Evolutionary conservation across 2,329 filamentous ascomycete species (phyloP).

Genomic region (Ophiostoma sp.): DNA sequence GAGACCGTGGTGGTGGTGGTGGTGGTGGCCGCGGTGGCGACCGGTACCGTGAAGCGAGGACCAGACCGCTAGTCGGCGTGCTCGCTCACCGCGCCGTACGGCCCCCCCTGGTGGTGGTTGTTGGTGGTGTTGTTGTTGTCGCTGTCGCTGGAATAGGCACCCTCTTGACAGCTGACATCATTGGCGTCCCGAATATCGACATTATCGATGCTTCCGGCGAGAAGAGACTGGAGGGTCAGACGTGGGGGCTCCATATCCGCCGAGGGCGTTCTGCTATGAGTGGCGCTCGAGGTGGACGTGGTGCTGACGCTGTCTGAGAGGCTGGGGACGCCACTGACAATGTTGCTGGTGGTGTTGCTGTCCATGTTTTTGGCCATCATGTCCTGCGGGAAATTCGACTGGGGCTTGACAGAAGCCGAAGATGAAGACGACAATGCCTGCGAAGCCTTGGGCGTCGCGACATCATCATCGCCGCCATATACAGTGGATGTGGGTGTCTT

Average conservation of each 20-base stretch:
- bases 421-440: too few species aligned
- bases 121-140: neutral
- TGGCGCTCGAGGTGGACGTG: neutral
- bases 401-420: neutral
- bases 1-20: neutral
- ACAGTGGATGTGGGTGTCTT: neutral
- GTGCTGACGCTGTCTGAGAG: neutral
- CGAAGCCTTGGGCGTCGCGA: neutral
- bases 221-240: neutral
- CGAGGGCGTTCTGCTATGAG: neutral
- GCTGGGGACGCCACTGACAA: neutral
- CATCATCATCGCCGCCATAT: neutral
- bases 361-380: neutral
- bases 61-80: conserved; percentile 15
- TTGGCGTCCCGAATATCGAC: neutral
- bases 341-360: neutral
- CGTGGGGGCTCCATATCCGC: neutral
- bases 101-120: neutral
- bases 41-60: neutral
- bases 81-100: neutral
- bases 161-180: neutral
- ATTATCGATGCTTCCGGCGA: neutral
- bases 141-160: neutral
- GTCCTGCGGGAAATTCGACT: neutral
- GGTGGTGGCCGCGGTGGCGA: neutral